Evolutionary conservation across 2,329 filamentous ascomycete genomes (phyloP).

Genomic region (Scedosporium minutisporum): DNA sequence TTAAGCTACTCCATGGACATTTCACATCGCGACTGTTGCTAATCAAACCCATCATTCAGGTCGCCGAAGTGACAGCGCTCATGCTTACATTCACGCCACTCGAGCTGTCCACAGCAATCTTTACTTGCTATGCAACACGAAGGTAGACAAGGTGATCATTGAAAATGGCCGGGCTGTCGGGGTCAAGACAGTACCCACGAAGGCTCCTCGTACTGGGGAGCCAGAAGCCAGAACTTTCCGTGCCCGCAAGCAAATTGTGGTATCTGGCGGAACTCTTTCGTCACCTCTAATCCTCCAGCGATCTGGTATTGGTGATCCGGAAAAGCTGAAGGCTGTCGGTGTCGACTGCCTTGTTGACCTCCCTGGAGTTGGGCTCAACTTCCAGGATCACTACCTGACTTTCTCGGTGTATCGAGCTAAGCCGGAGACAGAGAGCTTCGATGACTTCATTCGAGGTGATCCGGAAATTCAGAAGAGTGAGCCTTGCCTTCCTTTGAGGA

Average conservation of each 20-base stretch:
- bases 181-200: conserved; percentile 61
- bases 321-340: conserved; percentile 59
- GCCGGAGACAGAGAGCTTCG: conserved; percentile 67
- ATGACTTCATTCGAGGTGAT: conserved; percentile 68
- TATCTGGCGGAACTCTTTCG: conserved; percentile 63
- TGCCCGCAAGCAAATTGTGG: conserved; percentile 65
- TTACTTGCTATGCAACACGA: conserved; percentile 65
- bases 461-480: conserved; percentile 59
- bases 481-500: conserved; percentile 7
- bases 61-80: conserved; percentile 66
- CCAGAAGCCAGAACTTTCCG: conserved; percentile 46
- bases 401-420: conserved; percentile 65
- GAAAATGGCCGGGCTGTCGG: conserved; percentile 63
- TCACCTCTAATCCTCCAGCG: conserved; percentile 67
- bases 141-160: conserved; percentile 67
- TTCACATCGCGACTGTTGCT: conserved; percentile 27
- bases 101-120: conserved; percentile 60
- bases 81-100: conserved; percentile 70
- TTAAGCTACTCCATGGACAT: neutral
- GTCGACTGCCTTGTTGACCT: conserved; percentile 62
- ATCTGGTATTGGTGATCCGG: conserved; percentile 61
- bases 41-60: conserved; percentile 25
- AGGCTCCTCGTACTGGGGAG: conserved; percentile 50
- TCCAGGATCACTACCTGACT: conserved; percentile 67
- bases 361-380: conserved; percentile 65